Percentiles rank a stretch among this genome's conserved stretches.
Conservation (phyloP, 306 rosid species). For the Mimosa pudica region DNA sequence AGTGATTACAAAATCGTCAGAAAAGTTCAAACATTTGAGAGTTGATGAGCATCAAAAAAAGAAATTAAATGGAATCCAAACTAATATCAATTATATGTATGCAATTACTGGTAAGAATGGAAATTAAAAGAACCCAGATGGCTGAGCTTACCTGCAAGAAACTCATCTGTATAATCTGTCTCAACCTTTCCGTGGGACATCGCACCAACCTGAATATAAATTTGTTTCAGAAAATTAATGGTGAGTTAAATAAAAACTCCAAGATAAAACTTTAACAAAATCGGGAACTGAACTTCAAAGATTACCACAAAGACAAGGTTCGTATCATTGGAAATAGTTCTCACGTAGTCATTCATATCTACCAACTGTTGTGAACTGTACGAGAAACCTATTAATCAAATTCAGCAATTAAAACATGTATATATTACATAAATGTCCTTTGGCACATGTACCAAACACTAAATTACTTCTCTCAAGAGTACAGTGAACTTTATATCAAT, state of each 20-base stretch:
- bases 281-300: constrained; percentile 5
- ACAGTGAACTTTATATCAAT: background rate
- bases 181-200: constrained; percentile 91
- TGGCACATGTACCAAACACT: background rate
- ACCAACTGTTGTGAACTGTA: constrained; percentile 74
- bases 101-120: background rate
- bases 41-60: background rate
- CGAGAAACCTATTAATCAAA: constrained; percentile 59
- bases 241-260: background rate
- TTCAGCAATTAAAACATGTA: background rate
- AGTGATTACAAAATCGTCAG: background rate
- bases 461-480: constrained; percentile 2
- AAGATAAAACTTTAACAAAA: background rate
- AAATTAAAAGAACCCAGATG: background rate
- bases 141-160: constrained; percentile 62
- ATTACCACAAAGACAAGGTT: constrained; percentile 89
- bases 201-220: constrained; percentile 65
- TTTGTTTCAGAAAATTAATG: constrained; percentile 1
- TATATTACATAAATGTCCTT: background rate
- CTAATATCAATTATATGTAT: background rate
- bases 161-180: constrained; percentile 72
- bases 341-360: constrained; percentile 49
- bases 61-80: constrained; percentile 6
- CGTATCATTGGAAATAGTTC: constrained; percentile 30
- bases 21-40: constrained; percentile 3